Evolutionary conservation across 2,329 filamentous ascomycete species (phyloP), one percentile per base, ranked within the genome.

Genomic region (Penicillium sp.): DNA sequence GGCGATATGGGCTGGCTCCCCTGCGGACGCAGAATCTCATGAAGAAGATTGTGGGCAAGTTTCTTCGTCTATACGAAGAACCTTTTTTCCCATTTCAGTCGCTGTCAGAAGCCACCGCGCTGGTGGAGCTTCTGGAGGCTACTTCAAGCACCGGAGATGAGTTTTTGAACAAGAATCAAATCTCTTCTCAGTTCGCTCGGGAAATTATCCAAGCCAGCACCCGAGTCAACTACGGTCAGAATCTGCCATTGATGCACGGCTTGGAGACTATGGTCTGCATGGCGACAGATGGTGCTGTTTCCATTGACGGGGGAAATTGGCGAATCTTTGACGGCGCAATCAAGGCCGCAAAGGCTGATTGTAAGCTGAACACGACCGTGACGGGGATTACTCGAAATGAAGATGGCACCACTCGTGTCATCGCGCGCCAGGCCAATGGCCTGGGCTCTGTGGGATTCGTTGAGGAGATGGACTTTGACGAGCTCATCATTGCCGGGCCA

Each of bases 211-310:
- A 97, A 69, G 88, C 91, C 1, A 86, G 84, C 48, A 96, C 93
- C 1, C 80, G 93, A 18, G 91, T 96, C 54, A 97, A 97, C 68
- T 98, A 96, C 69, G 93, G 87, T 1, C 88, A 90, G 42, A 96
- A 97, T 58, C 69, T 97, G 9, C 80, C 76, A n/a, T 74, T 82
- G 33, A 93, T 97, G 41, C 90, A 97, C 61, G 93, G 89, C 0
- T 71, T 98, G 1, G 89, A 94, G 61, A 83, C 90, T 1, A 89
- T 96, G 85, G 86, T 94, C 2, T 91, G 90, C 38, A 88, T 97
- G 82, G 87, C 90, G 2, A 86, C 90, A 0, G 85, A 91, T 45
- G 90, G 89, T 5, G 88, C 90, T 0, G 81, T 90, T 65, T 76
- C 85, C 13, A 79, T 97, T 1, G 69, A 80, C 11, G 90, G 90